Evolutionary conservation across 2,329 filamentous ascomycete species (phyloP).

Genomic region (Colletotrichum paranaense): DNA sequence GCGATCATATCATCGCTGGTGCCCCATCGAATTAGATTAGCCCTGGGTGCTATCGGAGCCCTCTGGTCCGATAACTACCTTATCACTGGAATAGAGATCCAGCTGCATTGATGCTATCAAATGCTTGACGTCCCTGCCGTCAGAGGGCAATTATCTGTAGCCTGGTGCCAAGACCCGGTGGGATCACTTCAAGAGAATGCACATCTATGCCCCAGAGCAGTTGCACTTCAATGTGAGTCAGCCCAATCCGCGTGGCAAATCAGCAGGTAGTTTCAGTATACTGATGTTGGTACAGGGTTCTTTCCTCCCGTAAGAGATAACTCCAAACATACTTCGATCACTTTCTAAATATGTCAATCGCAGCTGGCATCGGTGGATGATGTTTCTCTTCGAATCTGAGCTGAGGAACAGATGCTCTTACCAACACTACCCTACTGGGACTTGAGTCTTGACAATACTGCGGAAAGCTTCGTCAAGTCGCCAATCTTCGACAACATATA

Average conservation of each 20-base stretch:
- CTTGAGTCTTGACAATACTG: conserved; percentile 27
- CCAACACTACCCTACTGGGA: conserved; percentile 41
- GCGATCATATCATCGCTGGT: neutral
- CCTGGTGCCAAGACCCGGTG: conserved; percentile 39
- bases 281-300: neutral
- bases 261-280: neutral
- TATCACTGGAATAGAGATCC: conserved; percentile 8
- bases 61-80: neutral
- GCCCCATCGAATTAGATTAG: neutral
- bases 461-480: conserved; percentile 26
- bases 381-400: conserved; percentile 40
- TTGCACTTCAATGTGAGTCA: conserved; percentile 36
- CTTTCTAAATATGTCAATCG: neutral
- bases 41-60: neutral
- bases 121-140: conserved; percentile 17
- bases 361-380: conserved; percentile 25
- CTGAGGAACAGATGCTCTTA: conserved; percentile 39
- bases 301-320: neutral
- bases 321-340: neutral
- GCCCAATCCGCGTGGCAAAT: neutral
- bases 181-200: conserved; percentile 41
- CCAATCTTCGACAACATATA: conserved; percentile 32
- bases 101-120: conserved; percentile 28
- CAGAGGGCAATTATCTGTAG: conserved; percentile 8
- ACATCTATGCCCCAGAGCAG: conserved; percentile 39